Base-by-base conservation (phyloP, 2,329 filamentous ascomycete species). In the Zymoseptoria tritici region DNA sequence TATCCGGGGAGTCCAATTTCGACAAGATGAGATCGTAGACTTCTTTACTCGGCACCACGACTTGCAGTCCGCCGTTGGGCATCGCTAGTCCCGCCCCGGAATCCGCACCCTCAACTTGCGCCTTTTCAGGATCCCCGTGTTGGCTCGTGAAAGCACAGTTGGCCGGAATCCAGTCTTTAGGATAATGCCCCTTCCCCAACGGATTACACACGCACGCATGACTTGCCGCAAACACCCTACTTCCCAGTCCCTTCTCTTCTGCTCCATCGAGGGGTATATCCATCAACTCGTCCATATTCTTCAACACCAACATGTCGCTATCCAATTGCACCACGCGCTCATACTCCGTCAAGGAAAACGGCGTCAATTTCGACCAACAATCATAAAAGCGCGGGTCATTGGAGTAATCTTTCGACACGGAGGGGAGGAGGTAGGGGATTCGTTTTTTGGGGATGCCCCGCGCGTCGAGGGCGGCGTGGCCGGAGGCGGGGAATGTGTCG, bases 281-380 rank as follows among this genome's bases (percentile, higher is more conserved):
- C 90, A 96, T 95, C 66, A 96, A 78, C 77, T 95, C 91, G 73
- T 96, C 91, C 89, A 96, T 96, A 75, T 95, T 95, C 68, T 81
- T 81, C 65, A 87, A 75, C 7, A 90, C 85, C 55, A 96, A 77
- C 91, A 96, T 96, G 77, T 96, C 91, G 70, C 87, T 88, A 76
- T 96, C 91, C 57, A 96, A 81, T 76, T 91, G 88, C 42, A 95
- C 88, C 36, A 96, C 84, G 49, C 91, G 83, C 24, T 86, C 81
- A 76, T 92, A 96, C 72, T 92, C 85, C 19, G 81, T 81, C 31
- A 96, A 79, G 21, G 83, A 85, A 73, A 95, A 96, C 5, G 88
- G 85, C 16, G 86, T 83, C 26, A 96, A 83, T 76, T 96, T 96
- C 74, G 83, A 89, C 90, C 91, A 96, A 80, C 88, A 91, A 75